Base-by-base conservation (phyloP, 2,329 filamentous ascomycete species). In the Sarocladium oryzae region DNA sequence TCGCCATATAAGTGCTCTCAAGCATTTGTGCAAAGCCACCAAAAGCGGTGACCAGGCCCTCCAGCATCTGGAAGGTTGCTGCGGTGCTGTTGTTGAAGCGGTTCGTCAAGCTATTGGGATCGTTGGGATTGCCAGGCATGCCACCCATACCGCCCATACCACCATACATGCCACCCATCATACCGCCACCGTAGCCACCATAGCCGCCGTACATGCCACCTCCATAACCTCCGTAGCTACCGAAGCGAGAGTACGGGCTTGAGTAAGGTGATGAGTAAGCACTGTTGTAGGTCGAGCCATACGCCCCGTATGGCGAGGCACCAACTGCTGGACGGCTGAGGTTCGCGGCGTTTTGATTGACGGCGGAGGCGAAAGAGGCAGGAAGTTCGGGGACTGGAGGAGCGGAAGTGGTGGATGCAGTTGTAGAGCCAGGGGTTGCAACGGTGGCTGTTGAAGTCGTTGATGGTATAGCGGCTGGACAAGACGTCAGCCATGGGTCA, bases 1-100 rank as follows among this genome's bases (percentile, higher is more conserved):
- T 99, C 26, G 95, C 93, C 95, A 99, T 99, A 63, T 96, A 99
- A 10, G 93, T 97, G 74, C 93, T 97, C 72, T 99, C 93, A 24
- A 99, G 78, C 93, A 99, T 99, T 74, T 99, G 93, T 11, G 95
- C 89, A 65, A 99, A 97, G 0, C 95, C 93, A 18, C 91, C 91
- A 74, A 99, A 99, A 2, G 93, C 91, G 21, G 89, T 89, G 13
- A 99, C 93, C 53, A 99, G 88, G 60, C 91, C 93, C 72, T 99
- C 93, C 49, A 99, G 89, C 78, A 99, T 89, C 75, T 97, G 93
- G 65, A 99, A 99, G 0, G 93, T 99, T 10, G 92, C 89, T 61
- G 93, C 88, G 0, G 95, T 99, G 73, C 88, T 93, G 68, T 95
- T 91, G 65, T 85, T 89, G 75, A 97, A 96, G 50, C 88, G 86